phyloP scores from a whole-genome alignment of 1,139 yeast species.

The Petasospora fabianii region DNA sequence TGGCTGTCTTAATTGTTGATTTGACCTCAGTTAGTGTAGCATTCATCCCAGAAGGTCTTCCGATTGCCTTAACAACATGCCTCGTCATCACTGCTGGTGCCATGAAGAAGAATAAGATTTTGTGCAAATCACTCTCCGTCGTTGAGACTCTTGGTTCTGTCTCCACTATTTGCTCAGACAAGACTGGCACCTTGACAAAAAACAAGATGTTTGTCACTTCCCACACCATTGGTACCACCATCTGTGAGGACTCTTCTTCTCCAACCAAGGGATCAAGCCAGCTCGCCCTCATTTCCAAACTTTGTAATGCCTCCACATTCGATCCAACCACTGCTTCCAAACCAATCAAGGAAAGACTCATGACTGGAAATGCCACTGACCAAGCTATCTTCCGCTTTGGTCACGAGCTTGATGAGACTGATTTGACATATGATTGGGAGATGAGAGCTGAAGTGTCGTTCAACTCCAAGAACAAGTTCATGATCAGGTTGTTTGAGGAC shows the following conservation, averaged over 20 bases:
- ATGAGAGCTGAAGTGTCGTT: conserved; percentile 38
- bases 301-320: conserved; percentile 42
- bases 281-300: conserved; percentile 31
- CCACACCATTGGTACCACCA: conserved; percentile 21
- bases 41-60: conserved; percentile 54
- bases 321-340: conserved; percentile 20
- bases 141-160: conserved; percentile 52
- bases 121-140: conserved; percentile 43
- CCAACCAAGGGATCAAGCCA: conserved; percentile 4
- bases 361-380: conserved; percentile 50
- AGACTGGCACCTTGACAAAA: conserved; percentile 52
- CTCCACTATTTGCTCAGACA: conserved; percentile 49
- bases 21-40: conserved; percentile 43
- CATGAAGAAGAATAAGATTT: conserved; percentile 43
- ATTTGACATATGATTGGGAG: conserved; percentile 22
- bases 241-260: conserved; percentile 15
- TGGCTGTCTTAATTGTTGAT: conserved; percentile 37
- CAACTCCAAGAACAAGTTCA: conserved; percentile 47
- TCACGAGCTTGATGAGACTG: conserved; percentile 24
- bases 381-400: conserved; percentile 41
- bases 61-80: conserved; percentile 51
- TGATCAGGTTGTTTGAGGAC: conserved; percentile 35
- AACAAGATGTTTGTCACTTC: conserved; percentile 46
- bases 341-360: conserved; percentile 28
- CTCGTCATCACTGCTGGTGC: conserved; percentile 47